A percentile compares a stretch with the other conserved stretches of the same genome.
Evolutionary conservation across 208 protist species (phyloP).

Genomic region (Strigomonas culicis): DNA sequence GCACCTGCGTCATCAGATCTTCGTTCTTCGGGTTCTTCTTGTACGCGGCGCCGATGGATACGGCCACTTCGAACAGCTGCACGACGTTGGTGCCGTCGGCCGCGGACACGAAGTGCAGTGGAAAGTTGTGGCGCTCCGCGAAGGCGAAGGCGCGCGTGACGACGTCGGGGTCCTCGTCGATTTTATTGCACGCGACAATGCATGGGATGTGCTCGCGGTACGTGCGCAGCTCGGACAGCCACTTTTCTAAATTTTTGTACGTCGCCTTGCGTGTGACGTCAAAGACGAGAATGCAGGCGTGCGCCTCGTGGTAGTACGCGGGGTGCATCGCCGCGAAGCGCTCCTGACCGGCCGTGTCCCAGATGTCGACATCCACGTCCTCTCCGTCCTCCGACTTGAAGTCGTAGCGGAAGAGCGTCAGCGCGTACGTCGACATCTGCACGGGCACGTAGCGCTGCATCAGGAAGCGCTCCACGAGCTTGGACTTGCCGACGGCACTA

Average conservation of each 20-base stretch:
- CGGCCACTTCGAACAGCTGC: conserved; percentile 87
- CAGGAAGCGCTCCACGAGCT: conserved; percentile 94
- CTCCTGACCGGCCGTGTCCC: conserved; percentile 94
- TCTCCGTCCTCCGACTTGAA: conserved; percentile 67
- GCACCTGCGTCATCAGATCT: conserved; percentile 79
- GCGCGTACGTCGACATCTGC: conserved; percentile 93
- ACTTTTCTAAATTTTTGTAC: conserved; percentile 95
- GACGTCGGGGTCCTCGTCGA: conserved; percentile 88
- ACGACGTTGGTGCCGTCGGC: conserved; percentile 94
- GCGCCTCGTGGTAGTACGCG: conserved; percentile 94
- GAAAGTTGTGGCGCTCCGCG: conserved; percentile 88
- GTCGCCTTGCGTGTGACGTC: conserved; percentile 94
- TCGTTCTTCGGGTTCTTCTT: conserved; percentile 88
- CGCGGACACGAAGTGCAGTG: conserved; percentile 93
- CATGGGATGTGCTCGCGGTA: conserved; percentile 92
- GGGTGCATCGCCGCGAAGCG: conserved; percentile 92
- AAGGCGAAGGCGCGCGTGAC: conserved; percentile 93
- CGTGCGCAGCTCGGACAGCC: conserved; percentile 90
- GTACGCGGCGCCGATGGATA: conserved; percentile 71
- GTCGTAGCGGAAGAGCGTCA: conserved; percentile 92
- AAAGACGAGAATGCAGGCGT: conserved; percentile 93
- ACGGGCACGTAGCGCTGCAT: conserved; percentile 92
- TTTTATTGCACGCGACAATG: conserved; percentile 95
- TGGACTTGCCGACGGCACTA: conserved; percentile 95
- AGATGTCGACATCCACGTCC: conserved; percentile 84